These are phyloP conservation scores for Suaeda aralocaspica DNA, from an alignment of 148 eudicot genomes.

Conservation along the genomic window DNA sequence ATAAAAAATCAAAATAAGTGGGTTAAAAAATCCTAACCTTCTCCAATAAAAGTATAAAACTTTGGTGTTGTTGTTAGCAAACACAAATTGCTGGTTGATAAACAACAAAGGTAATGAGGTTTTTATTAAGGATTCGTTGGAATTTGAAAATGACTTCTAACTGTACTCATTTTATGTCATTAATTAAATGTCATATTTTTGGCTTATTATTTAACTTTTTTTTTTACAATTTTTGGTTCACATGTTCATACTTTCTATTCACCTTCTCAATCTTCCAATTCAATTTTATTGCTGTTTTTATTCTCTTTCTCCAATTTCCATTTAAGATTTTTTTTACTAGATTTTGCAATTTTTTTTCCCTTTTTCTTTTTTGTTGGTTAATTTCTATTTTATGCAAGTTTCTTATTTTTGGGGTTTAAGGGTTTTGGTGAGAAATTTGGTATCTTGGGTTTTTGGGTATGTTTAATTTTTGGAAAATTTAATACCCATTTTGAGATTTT, in stretches of 20 bases:
- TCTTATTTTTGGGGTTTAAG: constrained; percentile 12
- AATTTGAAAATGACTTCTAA: constrained; percentile 25
- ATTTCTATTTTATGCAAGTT: background rate
- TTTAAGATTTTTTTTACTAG: background rate
- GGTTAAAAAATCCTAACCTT: too few relatives aligned
- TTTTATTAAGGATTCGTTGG: background rate
- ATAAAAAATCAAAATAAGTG: too few relatives aligned
- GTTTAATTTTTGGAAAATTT: background rate
- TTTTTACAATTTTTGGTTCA: constrained; percentile 13
- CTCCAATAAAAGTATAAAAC: too few relatives aligned
- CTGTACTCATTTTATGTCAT: constrained; percentile 22
- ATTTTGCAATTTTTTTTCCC: background rate
- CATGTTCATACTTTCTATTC: constrained; percentile 15
- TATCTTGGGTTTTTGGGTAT: constrained; percentile 12
- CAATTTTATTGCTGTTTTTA: background rate
- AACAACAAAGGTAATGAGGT: background rate
- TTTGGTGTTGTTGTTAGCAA: too few relatives aligned
- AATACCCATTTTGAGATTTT: constrained; percentile 8
- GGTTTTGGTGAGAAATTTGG: constrained; percentile 13
- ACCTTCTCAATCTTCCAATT: constrained; percentile 1
- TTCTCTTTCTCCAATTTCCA: background rate
- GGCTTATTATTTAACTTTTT: too few relatives aligned
- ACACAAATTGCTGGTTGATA: background rate
- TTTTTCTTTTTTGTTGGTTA: background rate
- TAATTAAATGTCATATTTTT: constrained; percentile 13